A percentile compares a stretch with the other conserved stretches of the same genome.
Conservation (phyloP, 23 red algal genomes). For the Gracilaria vermiculophylla region DNA sequence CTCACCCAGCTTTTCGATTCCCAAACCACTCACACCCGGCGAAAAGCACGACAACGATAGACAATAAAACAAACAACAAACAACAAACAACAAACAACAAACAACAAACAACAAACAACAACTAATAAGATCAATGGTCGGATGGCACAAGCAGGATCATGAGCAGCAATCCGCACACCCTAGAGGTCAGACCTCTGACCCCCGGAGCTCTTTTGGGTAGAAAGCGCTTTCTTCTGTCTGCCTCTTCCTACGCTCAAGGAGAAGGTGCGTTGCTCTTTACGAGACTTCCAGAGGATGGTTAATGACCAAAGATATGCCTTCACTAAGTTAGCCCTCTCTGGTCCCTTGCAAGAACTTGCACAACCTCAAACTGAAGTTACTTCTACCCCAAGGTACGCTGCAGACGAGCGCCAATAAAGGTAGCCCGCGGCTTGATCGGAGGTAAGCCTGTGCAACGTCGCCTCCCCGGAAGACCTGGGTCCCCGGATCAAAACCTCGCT, state of each 20-base stretch:
- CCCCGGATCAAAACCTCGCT: constrained; percentile 4
- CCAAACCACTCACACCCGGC: not conserved
- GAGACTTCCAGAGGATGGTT: no score
- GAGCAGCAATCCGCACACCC: no score
- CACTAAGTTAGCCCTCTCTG: not conserved
- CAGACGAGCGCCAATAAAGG: not conserved
- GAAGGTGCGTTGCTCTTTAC: no score
- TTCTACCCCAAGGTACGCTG: not conserved
- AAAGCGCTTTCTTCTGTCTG: no score
- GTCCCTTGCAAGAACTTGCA: constrained; percentile 7
- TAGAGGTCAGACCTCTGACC: no score
- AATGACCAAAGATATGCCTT: constrained; percentile 17
- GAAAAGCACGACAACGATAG: not conserved
- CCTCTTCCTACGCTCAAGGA: no score
- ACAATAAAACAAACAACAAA: no score
- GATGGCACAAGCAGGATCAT: no score
- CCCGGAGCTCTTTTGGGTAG: no score
- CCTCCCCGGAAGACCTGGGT: not conserved
- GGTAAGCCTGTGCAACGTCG: not conserved
- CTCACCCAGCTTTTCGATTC: constrained; percentile 32
- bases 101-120: not conserved
- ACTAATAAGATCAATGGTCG: no score
- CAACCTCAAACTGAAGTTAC: constrained; percentile 4
- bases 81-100: no score
- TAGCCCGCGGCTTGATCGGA: not conserved